Conservation (phyloP, 2,329 filamentous ascomycete genomes). For the Diaporthe helianthi region DNA sequence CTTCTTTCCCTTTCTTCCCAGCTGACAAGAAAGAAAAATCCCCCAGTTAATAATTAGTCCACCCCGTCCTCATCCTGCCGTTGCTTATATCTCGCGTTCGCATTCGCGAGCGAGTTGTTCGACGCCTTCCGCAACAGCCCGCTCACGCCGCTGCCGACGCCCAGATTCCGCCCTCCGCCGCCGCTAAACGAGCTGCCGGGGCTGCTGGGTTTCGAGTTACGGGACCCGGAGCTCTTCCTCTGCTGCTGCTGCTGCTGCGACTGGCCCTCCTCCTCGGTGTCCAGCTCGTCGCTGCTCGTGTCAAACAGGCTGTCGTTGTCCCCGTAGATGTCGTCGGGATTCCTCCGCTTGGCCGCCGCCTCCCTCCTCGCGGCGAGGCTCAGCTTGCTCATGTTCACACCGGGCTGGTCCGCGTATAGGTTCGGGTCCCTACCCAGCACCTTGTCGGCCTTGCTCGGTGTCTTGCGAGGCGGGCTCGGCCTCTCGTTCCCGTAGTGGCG, state of each 20-base stretch:
- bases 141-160: constrained; percentile 47
- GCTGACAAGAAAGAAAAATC: too few relatives aligned
- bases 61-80: constrained; percentile 42
- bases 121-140: constrained; percentile 49
- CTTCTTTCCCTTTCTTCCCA: too few relatives aligned
- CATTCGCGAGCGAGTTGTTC: constrained; percentile 33
- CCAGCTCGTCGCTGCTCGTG: constrained; percentile 39
- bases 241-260: too few relatives aligned
- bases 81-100: constrained; percentile 38
- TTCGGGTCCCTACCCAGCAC: constrained; percentile 64
- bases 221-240: constrained; percentile 45
- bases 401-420: constrained; percentile 58
- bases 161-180: constrained; percentile 46
- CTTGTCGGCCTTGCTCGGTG: constrained; percentile 64
- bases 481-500: constrained; percentile 42
- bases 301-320: constrained; percentile 43
- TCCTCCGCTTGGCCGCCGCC: constrained; percentile 47
- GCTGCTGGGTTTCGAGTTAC: constrained; percentile 51
- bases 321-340: constrained; percentile 39
- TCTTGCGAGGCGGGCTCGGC: constrained; percentile 43
- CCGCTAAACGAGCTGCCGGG: constrained; percentile 53
- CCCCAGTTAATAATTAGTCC: constrained; percentile 37
- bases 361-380: constrained; percentile 42
- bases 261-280: constrained; percentile 48
- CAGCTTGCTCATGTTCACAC: constrained; percentile 54